phyloP scores from a whole-genome alignment of 2,329 filamentous ascomycete species.

The Penicillium sp. region DNA sequence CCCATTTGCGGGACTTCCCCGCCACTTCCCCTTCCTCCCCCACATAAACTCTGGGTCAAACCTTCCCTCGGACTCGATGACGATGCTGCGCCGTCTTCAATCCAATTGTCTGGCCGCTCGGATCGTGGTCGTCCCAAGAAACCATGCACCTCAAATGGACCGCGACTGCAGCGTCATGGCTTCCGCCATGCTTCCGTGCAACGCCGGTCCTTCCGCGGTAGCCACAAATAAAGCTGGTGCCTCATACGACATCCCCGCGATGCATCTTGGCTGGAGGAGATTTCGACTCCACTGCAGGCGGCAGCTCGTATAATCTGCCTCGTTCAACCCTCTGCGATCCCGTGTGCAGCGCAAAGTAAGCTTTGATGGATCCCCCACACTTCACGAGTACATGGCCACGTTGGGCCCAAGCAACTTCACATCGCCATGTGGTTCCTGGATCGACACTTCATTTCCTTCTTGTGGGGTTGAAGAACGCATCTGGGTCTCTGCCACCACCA shows the following conservation, averaged over 20 bases:
- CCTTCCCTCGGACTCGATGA: slow-evolving; percentile 18
- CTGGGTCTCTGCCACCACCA: slow-evolving; percentile 6
- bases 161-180: neutral
- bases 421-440: slow-evolving; percentile 13
- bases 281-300: slow-evolving; percentile 1
- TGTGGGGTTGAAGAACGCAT: neutral
- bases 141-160: neutral
- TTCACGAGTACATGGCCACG: slow-evolving; percentile 5
- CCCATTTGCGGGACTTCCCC: slow-evolving; percentile 10
- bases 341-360: slow-evolving; percentile 3
- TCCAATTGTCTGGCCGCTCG: slow-evolving; percentile 1
- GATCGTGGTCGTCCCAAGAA: neutral
- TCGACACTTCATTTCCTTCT: slow-evolving; percentile 7
- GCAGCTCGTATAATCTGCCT: slow-evolving; percentile 6
- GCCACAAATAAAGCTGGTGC: too few species aligned
- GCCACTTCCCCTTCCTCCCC: slow-evolving; percentile 6
- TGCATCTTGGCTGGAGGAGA: slow-evolving; percentile 3
- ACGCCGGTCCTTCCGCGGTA: neutral
- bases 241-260: slow-evolving; percentile 14
- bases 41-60: slow-evolving; percentile 14
- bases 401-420: slow-evolving; percentile 3
- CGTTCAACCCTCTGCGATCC: slow-evolving; percentile 1
- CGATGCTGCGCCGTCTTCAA: slow-evolving; percentile 4
- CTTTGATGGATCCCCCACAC: slow-evolving; percentile 17
- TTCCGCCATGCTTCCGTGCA: slow-evolving; percentile 1